These are phyloP conservation scores for Fusarium scirpi DNA, from an alignment of 2,329 filamentous ascomycete genomes.

Conservation along the genomic window DNA sequence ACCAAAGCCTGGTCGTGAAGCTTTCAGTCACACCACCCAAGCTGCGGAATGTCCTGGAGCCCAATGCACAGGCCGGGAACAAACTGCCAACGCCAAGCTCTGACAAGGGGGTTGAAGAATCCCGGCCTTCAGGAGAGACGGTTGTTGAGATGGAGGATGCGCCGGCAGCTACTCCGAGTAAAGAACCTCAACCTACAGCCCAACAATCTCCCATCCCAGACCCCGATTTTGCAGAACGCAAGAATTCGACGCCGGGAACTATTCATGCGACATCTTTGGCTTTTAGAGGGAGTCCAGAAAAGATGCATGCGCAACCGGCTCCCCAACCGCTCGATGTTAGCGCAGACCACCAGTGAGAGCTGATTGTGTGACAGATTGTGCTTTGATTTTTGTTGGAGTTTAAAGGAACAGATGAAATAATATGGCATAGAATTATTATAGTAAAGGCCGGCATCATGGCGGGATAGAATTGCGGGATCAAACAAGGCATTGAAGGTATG, in stretches of 20 bases:
- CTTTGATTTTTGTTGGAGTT: conserved; percentile 44
- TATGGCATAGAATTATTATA: conserved; percentile 41
- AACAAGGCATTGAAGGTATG: conserved; percentile 10
- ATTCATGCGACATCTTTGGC: conserved; percentile 62
- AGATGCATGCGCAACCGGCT: conserved; percentile 55
- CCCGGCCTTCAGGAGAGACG: conserved; percentile 21
- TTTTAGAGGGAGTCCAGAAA: conserved; percentile 72
- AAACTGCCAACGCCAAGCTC: conserved; percentile 40
- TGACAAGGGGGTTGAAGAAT: conserved; percentile 34
- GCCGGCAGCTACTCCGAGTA: conserved; percentile 17
- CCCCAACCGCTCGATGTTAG: conserved; percentile 50
- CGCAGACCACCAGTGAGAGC: conserved; percentile 46
- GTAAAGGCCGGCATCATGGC: conserved; percentile 32
- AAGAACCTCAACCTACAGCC: not conserved
- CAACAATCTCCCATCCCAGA: conserved; percentile 28
- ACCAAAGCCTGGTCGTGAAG: conserved; percentile 79
- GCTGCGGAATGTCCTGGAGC: conserved; percentile 50
- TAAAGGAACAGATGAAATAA: conserved; percentile 31
- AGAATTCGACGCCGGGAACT: conserved; percentile 49
- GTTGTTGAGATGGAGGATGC: conserved; percentile 47
- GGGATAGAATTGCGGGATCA: conserved; percentile 37
- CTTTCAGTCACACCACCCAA: conserved; percentile 66
- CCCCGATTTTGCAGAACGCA: conserved; percentile 11
- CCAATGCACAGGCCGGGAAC: conserved; percentile 40
- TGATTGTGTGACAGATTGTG: conserved; percentile 25